A percentile compares a stretch with the other conserved stretches of the same genome.
These are phyloP conservation scores for Rosa lucieae DNA, from an alignment of 306 rosid species.

Conservation along the genomic window DNA sequence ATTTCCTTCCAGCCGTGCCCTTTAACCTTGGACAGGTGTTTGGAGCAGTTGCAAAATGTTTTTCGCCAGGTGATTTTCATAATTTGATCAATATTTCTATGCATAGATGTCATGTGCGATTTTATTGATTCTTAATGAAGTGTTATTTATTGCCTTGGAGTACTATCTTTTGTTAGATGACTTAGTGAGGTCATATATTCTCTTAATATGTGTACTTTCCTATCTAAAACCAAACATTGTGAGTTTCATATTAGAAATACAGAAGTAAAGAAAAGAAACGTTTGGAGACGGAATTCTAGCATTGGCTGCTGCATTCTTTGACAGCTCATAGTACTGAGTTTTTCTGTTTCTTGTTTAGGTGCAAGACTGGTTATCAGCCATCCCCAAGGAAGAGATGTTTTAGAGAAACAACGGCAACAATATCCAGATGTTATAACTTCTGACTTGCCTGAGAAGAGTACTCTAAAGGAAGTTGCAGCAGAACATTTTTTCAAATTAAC, in stretches of 20 bases:
- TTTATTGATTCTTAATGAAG: neutral
- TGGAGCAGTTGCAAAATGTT: slow-evolving; percentile 52
- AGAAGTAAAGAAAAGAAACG: neutral
- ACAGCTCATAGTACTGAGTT: neutral
- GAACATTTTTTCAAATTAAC: slow-evolving; percentile 56
- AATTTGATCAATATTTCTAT: neutral
- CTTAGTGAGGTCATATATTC: neutral
- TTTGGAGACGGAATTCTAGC: neutral
- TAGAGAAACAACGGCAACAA: slow-evolving; percentile 56
- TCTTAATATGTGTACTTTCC: neutral
- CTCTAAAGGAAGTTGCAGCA: slow-evolving; percentile 57
- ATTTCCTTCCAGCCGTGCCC: slow-evolving; percentile 78
- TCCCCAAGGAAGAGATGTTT: slow-evolving; percentile 69
- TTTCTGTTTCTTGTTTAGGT: slow-evolving; percentile 40
- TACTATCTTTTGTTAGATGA: neutral
- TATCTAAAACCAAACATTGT: neutral
- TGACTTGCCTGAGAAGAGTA: slow-evolving; percentile 62
- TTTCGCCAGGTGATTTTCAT: slow-evolving; percentile 48
- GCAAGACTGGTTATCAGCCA: slow-evolving; percentile 85
- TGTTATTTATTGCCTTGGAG: neutral
- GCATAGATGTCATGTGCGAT: neutral
- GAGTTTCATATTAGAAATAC: neutral
- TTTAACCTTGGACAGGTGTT: slow-evolving; percentile 54
- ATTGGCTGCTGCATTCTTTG: neutral
- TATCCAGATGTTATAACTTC: slow-evolving; percentile 61